Evolutionary conservation across 2,329 filamentous ascomycete species (phyloP).

Genomic region (Talaromyces sp.): DNA sequence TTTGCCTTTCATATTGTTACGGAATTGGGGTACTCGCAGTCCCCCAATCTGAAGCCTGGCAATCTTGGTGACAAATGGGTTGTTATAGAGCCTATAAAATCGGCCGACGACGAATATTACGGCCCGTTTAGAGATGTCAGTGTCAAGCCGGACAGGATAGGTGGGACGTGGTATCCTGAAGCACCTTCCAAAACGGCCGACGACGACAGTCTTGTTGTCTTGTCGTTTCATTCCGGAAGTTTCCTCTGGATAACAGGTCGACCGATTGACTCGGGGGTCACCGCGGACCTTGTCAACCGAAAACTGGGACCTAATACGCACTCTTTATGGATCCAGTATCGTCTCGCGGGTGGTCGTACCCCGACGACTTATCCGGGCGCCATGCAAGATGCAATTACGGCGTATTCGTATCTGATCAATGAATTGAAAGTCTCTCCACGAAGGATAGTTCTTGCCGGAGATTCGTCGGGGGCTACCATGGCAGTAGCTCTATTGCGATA

Average conservation of each 20-base stretch:
- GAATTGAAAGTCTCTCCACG: background rate
- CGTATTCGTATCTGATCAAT: background rate
- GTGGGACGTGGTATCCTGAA: slow-evolving; percentile 13
- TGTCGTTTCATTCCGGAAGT: slow-evolving; percentile 13
- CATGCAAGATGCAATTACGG: background rate
- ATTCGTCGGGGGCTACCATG: background rate
- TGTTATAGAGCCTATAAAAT: background rate
- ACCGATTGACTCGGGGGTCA: background rate
- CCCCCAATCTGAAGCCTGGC: background rate
- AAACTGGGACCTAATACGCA: background rate
- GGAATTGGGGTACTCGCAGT: background rate
- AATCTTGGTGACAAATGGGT: background rate
- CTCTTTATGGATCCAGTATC: background rate
- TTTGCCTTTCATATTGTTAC: background rate
- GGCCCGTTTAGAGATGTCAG: background rate
- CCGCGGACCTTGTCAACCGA: background rate
- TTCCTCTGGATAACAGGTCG: slow-evolving; percentile 9
- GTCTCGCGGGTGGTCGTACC: background rate
- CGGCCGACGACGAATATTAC: background rate
- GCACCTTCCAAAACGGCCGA: background rate
- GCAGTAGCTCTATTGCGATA: background rate
- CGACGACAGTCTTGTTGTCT: background rate
- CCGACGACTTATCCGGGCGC: background rate
- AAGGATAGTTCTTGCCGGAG: background rate
- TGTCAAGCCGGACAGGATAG: slow-evolving; percentile 7